Percentiles rank a stretch among this genome's conserved stretches.
These are phyloP conservation scores for Didymellaceae sp. DNA, from an alignment of 2,329 filamentous ascomycete genomes.

Conservation along the genomic window DNA sequence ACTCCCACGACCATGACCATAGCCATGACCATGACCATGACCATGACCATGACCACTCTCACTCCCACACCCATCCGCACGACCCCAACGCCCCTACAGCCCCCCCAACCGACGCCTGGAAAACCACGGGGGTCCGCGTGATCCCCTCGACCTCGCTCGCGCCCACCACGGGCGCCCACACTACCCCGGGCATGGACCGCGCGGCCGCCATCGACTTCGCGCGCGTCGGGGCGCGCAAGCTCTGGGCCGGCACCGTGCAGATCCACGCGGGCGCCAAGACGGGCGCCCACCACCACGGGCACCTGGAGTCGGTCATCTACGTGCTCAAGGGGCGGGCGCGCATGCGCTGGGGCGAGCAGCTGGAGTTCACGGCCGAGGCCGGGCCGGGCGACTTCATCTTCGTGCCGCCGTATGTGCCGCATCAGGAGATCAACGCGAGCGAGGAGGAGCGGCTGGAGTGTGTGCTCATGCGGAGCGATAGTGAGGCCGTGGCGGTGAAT, in stretches of 20 bases:
- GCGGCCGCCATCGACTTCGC: constrained; percentile 11
- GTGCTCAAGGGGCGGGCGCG: constrained; percentile 15
- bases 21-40: background rate
- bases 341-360: constrained; percentile 18
- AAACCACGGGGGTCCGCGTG: constrained; percentile 15
- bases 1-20: too few species aligned
- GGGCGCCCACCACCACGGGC: constrained; percentile 16
- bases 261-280: constrained; percentile 19
- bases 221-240: constrained; percentile 12
- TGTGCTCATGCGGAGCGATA: constrained; percentile 18
- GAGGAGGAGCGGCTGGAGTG: constrained; percentile 19
- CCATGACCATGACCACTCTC: background rate
- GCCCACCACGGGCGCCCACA: constrained; percentile 7
- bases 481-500: constrained; percentile 16
- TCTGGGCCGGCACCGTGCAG: constrained; percentile 16
- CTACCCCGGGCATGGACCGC: constrained; percentile 17
- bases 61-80: background rate
- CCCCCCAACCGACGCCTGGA: constrained; percentile 12
- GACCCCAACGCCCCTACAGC: background rate
- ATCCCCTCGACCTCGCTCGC: constrained; percentile 5
- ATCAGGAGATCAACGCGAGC: constrained; percentile 20
- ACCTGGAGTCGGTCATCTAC: constrained; percentile 14
- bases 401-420: constrained; percentile 18
- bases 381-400: constrained; percentile 19
- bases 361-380: constrained; percentile 15